A percentile compares a stretch with the other conserved stretches of the same genome.
Conservation (phyloP, 345 rosid species). For the Camelina sativa region DNA sequence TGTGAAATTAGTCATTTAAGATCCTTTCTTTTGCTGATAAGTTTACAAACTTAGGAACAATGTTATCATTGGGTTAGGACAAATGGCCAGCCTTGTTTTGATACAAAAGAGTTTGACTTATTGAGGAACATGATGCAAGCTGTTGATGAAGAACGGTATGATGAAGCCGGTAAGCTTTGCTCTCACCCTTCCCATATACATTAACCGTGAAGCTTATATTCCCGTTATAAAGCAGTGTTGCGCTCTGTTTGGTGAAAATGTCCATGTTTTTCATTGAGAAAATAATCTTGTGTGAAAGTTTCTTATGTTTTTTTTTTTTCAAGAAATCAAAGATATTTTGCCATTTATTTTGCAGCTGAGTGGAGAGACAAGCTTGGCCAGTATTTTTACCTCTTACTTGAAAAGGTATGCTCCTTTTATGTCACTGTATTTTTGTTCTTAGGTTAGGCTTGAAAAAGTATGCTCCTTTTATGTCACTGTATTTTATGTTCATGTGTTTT, state of each 20-base stretch:
- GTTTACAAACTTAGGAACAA: neutral
- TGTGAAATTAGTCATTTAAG: neutral
- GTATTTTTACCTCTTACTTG: too few relatives aligned
- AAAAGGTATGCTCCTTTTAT: too few relatives aligned
- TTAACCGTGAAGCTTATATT: too few relatives aligned
- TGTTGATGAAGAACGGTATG: slow-evolving; percentile 80
- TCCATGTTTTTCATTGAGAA: neutral
- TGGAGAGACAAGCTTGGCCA: slow-evolving; percentile 94
- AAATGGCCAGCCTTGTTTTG: slow-evolving; percentile 84
- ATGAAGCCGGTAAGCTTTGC: slow-evolving; percentile 71
- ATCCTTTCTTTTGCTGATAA: neutral
- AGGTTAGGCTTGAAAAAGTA: too few relatives aligned
- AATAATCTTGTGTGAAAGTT: slow-evolving; percentile 16
- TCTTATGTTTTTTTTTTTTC: neutral
- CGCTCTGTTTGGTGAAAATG: too few relatives aligned
- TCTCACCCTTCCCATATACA: neutral
- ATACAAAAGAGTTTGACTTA: slow-evolving; percentile 80
- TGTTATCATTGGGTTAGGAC: slow-evolving; percentile 58
- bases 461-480: too few relatives aligned
- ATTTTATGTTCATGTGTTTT: too few relatives aligned
- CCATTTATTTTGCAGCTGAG: slow-evolving; percentile 60
- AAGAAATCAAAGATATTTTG: neutral
- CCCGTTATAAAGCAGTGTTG: too few relatives aligned
- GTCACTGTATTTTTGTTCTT: too few relatives aligned
- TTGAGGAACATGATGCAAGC: slow-evolving; percentile 78